Evolutionary conservation across 2,329 filamentous ascomycete species (phyloP), one percentile per base, ranked within the genome.

Genomic region (Arthroderma sp.): DNA sequence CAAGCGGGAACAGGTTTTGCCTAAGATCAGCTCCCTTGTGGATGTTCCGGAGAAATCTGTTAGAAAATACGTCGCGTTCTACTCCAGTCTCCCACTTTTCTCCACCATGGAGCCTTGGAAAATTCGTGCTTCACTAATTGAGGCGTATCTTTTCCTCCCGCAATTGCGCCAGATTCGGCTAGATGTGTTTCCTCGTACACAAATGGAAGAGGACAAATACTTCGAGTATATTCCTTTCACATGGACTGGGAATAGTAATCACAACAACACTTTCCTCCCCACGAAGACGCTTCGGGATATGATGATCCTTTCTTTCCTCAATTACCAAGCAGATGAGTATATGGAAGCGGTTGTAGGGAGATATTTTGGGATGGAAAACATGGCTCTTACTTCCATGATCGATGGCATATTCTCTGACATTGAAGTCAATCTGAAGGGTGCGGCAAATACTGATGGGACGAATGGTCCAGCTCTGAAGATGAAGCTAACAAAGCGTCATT

Each of bases 241-340:
- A 0, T 70, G 67, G 67, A 60, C 62, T 4, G 38, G 33, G 11
- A 59, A 58, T 38, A 67, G 65, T 53, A 62, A 53, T 7, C 53
- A 57, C 2, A 49, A 59, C 13, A 47, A 56, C 2, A 31, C 52
- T 17, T 54, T 55, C 15, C 52, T 62, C 13, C 39, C 54, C 6
- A 57, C 60, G 1, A 53, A 58, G 2, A 55, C 59, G 2, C 44
- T 68, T 7, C 62, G 54, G 39, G 62, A 68, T 7, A 67, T 68
- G 66, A 67, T 68, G 62, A 44, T 64, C 15, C 33, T 67, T 6
- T 63, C 64, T 7, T 57, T 67, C 52, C 59, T 66, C 28, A 63
- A 61, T 37, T 66, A 64, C 21, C 66, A 68, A 43, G 58, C 62
- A 7, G 67, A 68, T 37, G 66, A 64, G 28, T 68, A 62, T 55